phyloP scores from a whole-genome alignment of 2,329 filamentous ascomycete genomes.

The Aspergillus pseudonomiae region DNA sequence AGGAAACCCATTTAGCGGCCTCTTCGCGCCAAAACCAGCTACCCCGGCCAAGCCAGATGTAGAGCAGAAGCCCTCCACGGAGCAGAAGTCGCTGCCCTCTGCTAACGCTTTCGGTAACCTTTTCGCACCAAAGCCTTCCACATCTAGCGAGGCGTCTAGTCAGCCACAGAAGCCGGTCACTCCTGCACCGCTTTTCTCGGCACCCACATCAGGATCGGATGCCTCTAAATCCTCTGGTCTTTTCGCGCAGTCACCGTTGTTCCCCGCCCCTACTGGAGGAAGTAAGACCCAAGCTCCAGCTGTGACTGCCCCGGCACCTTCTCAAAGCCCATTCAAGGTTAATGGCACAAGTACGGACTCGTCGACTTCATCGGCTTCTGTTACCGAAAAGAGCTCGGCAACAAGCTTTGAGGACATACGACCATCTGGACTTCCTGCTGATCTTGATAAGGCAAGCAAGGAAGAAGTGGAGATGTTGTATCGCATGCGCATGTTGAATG shows the following conservation, averaged over 20 bases:
- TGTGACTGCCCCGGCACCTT: constrained; percentile 9
- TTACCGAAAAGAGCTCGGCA: constrained; percentile 3
- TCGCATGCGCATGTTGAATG: constrained; percentile 39
- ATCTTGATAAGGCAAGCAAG: constrained; percentile 21
- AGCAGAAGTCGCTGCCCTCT: constrained; percentile 20
- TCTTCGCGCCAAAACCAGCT: constrained; percentile 24
- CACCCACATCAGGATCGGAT: constrained; percentile 10
- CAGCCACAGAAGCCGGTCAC: constrained; percentile 15
- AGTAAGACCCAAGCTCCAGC: constrained; percentile 12
- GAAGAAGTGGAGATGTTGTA: constrained; percentile 28
- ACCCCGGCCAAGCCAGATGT: constrained; percentile 15
- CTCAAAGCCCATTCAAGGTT: constrained; percentile 17
- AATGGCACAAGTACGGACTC: constrained; percentile 15
- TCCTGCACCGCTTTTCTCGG: constrained; percentile 18
- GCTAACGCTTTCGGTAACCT: constrained; percentile 16
- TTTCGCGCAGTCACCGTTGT: constrained; percentile 7
- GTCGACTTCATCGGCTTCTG: constrained; percentile 1
- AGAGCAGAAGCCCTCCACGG: constrained; percentile 16
- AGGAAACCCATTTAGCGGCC: constrained; percentile 25
- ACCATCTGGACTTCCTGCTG: constrained; percentile 22
- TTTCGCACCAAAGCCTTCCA: constrained; percentile 22
- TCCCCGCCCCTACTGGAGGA: constrained; percentile 15
- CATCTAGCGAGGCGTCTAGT: constrained; percentile 14
- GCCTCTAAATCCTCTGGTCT: constrained; percentile 3
- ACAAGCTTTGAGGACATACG: constrained; percentile 18